These are phyloP conservation scores for Aspergillus asperescens DNA, from an alignment of 495 filamentous ascomycete species.

Conservation along the genomic window DNA sequence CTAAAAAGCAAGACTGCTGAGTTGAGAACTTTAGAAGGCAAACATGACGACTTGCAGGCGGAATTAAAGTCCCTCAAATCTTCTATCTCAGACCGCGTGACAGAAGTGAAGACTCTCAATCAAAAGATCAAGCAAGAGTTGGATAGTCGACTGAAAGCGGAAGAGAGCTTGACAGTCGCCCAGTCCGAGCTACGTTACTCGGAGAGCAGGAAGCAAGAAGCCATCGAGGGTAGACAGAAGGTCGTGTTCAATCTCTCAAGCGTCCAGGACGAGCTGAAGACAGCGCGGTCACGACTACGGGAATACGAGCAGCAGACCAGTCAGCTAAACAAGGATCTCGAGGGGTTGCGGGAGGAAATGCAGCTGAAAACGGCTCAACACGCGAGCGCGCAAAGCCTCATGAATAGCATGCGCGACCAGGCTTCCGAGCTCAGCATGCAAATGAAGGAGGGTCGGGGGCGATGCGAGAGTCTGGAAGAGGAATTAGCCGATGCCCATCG, in stretches of 20 bases:
- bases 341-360: conserved; percentile 69
- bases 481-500: conserved; percentile 84
- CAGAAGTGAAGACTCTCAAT: conserved; percentile 68
- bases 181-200: conserved; percentile 69
- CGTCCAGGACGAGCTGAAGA: conserved; percentile 61
- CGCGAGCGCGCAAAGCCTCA: conserved; percentile 72
- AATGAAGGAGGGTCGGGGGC: conserved; percentile 80
- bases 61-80: conserved; percentile 67
- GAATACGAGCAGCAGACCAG: conserved; percentile 67
- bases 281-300: conserved; percentile 55
- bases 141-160: conserved; percentile 61
- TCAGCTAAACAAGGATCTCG: conserved; percentile 59
- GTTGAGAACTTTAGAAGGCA: conserved; percentile 66
- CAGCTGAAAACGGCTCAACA: conserved; percentile 83
- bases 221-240: conserved; percentile 65
- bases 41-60: conserved; percentile 70
- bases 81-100: conserved; percentile 63
- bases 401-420: conserved; percentile 91
- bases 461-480: conserved; percentile 86
- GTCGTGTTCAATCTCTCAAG: conserved; percentile 60
- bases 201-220: conserved; percentile 73
- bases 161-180: conserved; percentile 65
- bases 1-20: conserved; percentile 62
- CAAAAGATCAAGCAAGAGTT: conserved; percentile 73
- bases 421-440: conserved; percentile 82